Conservation (phyloP, 192 early-diverging fungal species). For the Blastocladiella britannica region DNA sequence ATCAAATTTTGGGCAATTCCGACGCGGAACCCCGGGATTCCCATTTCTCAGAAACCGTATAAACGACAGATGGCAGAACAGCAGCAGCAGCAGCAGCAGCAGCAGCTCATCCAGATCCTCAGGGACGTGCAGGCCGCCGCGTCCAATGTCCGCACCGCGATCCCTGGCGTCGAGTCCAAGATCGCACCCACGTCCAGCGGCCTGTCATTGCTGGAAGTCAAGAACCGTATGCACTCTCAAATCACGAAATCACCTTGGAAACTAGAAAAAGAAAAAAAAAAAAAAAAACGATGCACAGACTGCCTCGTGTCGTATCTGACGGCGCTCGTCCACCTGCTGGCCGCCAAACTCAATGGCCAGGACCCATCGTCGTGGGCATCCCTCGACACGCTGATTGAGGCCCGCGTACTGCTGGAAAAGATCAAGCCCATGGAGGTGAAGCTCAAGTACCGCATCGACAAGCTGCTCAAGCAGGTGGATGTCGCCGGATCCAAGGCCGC, state of each 20-base stretch:
- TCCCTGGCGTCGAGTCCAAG: background rate
- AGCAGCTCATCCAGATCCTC: background rate
- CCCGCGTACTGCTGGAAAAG: conserved; percentile 72
- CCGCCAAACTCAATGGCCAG: conserved; percentile 58
- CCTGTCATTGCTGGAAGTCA: conserved; percentile 74
- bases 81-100: background rate
- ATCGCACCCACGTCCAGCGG: conserved; percentile 37
- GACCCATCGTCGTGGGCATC: conserved; percentile 36
- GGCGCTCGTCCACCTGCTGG: conserved; percentile 47
- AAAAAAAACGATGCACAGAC: conserved; percentile 17
- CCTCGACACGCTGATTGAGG: conserved; percentile 47
- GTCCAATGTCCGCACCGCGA: background rate
- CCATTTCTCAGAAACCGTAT: too few relatives aligned
- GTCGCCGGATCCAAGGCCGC: conserved; percentile 17
- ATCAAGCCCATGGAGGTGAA: conserved; percentile 83
- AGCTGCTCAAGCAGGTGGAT: conserved; percentile 57
- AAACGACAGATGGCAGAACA: too few relatives aligned
- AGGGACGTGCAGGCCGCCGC: background rate
- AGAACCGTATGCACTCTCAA: conserved; percentile 31
- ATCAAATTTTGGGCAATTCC: too few relatives aligned
- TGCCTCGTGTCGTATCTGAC: conserved; percentile 67
- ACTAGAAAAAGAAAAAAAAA: too few relatives aligned
- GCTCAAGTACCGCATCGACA: conserved; percentile 93
- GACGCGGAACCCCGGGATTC: too few relatives aligned
- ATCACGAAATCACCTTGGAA: too few relatives aligned